Percentiles rank a stretch among this genome's conserved stretches.
phyloP scores from a whole-genome alignment of 2,329 filamentous ascomycete species.

The Cytospora leucostoma region DNA sequence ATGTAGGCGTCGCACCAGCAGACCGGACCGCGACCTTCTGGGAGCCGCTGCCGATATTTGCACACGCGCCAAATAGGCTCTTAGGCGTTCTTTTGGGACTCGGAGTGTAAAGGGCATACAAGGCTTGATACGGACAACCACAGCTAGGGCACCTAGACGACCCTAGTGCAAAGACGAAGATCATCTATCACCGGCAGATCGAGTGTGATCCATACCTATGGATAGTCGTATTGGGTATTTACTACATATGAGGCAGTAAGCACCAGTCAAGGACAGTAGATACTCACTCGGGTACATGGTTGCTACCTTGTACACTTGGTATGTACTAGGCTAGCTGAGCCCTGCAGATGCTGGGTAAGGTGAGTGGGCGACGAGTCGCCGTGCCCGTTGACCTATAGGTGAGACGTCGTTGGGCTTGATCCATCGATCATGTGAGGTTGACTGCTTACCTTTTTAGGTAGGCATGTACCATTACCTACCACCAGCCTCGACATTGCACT shows the following conservation, averaged over 20 bases:
- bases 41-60: not conserved
- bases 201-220: not conserved
- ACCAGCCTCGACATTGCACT: too few species aligned
- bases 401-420: not conserved
- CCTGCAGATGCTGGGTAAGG: not conserved
- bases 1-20: slow-evolving; percentile 8
- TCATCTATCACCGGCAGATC: not conserved
- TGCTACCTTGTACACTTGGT: too few species aligned
- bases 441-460: not conserved
- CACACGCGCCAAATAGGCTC: not conserved
- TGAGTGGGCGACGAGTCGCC: not conserved
- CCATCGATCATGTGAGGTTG: not conserved
- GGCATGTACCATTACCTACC: too few species aligned
- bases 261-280: not conserved
- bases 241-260: not conserved
- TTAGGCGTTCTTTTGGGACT: not conserved
- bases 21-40: not conserved
- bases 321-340: not conserved
- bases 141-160: not conserved
- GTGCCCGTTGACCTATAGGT: not conserved
- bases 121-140: not conserved
- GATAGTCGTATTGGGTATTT: not conserved
- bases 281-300: not conserved
- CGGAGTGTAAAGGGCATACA: not conserved
- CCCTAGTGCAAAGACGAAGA: not conserved